A percentile compares a stretch with the other conserved stretches of the same genome.
These are phyloP conservation scores for Poteriospumella lacustris DNA, from an alignment of 108 stramenopile species.

Conservation along the genomic window DNA sequence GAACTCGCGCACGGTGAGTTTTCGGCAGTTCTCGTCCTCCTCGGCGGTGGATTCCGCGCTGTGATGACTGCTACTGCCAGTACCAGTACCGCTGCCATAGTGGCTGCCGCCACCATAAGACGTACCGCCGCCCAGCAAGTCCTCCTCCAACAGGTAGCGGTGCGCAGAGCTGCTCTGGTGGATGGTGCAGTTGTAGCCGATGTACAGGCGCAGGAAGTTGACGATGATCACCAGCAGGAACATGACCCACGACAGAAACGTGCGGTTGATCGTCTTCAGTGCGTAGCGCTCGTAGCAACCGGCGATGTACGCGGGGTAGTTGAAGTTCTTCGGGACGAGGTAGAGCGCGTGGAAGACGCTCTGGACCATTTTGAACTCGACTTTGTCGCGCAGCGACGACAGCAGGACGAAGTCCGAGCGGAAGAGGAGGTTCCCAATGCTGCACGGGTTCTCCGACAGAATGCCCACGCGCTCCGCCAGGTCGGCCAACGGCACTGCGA, in stretches of 20 bases:
- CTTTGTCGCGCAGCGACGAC: neutral
- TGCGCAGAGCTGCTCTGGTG: too few relatives aligned
- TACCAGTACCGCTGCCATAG: too few relatives aligned
- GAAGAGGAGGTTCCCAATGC: neutral
- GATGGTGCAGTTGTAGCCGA: neutral
- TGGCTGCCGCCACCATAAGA: too few relatives aligned
- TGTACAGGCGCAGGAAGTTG: neutral
- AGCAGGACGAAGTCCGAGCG: neutral
- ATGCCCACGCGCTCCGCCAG: too few relatives aligned
- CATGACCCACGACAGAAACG: neutral
- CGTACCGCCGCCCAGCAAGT: too few relatives aligned
- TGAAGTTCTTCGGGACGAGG: neutral
- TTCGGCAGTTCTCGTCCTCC: too few relatives aligned
- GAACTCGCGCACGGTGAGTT: too few relatives aligned
- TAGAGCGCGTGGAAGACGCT: neutral
- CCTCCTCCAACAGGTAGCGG: too few relatives aligned
- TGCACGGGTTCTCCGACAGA: too few relatives aligned
- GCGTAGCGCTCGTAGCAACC: constrained; percentile 18
- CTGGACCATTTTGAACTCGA: neutral
- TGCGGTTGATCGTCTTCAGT: neutral
- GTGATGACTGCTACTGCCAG: too few relatives aligned
- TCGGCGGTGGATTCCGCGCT: too few relatives aligned
- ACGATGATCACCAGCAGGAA: neutral
- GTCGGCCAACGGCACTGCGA: too few relatives aligned
- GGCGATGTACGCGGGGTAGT: neutral